These are phyloP conservation scores for Penicillium sclerotigenum DNA, from an alignment of 2,329 filamentous ascomycete species.

Conservation along the genomic window DNA sequence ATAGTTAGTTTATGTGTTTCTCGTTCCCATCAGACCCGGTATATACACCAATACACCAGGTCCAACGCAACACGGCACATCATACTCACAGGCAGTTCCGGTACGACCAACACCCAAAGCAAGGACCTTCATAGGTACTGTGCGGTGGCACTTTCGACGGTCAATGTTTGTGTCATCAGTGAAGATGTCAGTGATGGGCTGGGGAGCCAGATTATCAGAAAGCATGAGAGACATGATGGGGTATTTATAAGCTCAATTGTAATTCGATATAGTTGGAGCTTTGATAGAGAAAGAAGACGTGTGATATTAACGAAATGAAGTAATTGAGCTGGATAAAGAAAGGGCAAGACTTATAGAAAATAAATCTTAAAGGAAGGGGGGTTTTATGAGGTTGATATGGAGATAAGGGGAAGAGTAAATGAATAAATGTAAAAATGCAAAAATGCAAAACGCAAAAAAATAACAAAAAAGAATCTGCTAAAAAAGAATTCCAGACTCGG, in stretches of 20 bases:
- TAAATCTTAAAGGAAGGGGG: slow-evolving; percentile 23
- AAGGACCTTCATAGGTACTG: slow-evolving; percentile 69
- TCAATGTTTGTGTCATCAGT: slow-evolving; percentile 67
- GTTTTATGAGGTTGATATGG: slow-evolving; percentile 16
- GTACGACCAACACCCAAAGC: slow-evolving; percentile 67
- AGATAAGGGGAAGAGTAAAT: slow-evolving; percentile 16
- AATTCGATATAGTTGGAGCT: background rate
- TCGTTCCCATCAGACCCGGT: background rate
- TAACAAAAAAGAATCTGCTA: slow-evolving; percentile 8
- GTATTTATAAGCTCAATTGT: slow-evolving; percentile 4
- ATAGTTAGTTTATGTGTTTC: slow-evolving; percentile 6
- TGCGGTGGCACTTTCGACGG: slow-evolving; percentile 61
- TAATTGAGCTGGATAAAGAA: slow-evolving; percentile 17
- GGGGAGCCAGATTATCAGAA: slow-evolving; percentile 39
- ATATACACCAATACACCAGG: background rate
- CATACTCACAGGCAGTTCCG: slow-evolving; percentile 62
- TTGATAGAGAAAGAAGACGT: background rate
- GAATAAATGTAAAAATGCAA: slow-evolving; percentile 7
- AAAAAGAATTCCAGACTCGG: slow-evolving; percentile 5
- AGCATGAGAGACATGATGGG: slow-evolving; percentile 36
- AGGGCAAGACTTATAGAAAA: slow-evolving; percentile 22
- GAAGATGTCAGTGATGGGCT: slow-evolving; percentile 48
- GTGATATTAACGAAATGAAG: background rate
- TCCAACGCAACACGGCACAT: background rate
- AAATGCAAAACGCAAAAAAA: too few species aligned